A percentile compares a stretch with the other conserved stretches of the same genome.
Conservation (phyloP, 306 rosid genomes). For the Pueraria montana region DNA sequence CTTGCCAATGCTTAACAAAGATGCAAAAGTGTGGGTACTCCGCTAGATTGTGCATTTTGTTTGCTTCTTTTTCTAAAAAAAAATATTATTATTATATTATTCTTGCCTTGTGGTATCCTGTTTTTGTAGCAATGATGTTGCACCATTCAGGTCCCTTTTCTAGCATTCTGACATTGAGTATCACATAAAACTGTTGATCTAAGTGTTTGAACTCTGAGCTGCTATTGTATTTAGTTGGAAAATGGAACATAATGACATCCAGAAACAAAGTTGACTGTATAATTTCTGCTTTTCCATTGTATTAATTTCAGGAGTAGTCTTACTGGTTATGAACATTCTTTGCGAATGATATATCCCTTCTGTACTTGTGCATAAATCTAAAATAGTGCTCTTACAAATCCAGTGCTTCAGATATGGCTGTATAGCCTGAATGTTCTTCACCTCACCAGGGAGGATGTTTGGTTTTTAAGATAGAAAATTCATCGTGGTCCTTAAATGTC, state of each 20-base stretch:
- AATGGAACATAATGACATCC: constrained; percentile 30
- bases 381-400: constrained; percentile 29
- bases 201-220: constrained; percentile 35
- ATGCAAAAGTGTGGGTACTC: constrained; percentile 74
- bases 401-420: background rate
- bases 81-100: constrained; percentile 31
- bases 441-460: constrained; percentile 18
- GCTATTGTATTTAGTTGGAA: constrained; percentile 29
- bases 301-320: constrained; percentile 38
- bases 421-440: constrained; percentile 2
- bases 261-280: constrained; percentile 8
- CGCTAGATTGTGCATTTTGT: constrained; percentile 42
- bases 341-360: constrained; percentile 29
- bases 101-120: constrained; percentile 34
- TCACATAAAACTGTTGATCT: constrained; percentile 7
- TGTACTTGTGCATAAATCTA: background rate
- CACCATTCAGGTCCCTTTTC: constrained; percentile 24
- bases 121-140: constrained; percentile 32
- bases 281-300: constrained; percentile 14
- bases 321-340: constrained; percentile 39
- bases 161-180: constrained; percentile 20
- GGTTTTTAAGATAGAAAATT: constrained; percentile 21
- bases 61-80: background rate
- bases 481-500: constrained; percentile 30
- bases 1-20: constrained; percentile 89